Conservation (phyloP, 2,329 filamentous ascomycete genomes). For the Cladosporium sp. region DNA sequence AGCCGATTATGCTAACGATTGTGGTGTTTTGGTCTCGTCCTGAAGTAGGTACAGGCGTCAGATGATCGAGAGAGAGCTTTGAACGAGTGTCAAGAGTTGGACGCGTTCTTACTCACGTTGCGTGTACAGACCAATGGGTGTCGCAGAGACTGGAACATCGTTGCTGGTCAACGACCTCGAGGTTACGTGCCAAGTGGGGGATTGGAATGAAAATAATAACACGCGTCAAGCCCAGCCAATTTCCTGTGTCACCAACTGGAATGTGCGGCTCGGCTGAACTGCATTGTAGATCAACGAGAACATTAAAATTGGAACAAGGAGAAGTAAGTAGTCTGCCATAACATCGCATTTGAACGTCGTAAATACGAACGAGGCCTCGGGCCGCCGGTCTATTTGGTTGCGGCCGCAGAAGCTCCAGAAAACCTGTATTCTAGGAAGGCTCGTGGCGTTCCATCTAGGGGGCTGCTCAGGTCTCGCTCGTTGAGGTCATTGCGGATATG, state of each 20-base stretch:
- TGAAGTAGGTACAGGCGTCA: not conserved
- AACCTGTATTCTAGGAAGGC: not conserved
- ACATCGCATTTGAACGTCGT: constrained; percentile 10
- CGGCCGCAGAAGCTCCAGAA: not conserved
- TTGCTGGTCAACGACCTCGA: constrained; percentile 9
- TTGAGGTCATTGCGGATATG: constrained; percentile 12
- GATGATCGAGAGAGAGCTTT: not conserved
- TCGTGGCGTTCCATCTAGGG: not conserved
- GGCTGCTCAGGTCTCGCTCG: not conserved
- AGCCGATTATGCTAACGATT: not conserved
- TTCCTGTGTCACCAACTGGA: not conserved
- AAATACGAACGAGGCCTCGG: constrained; percentile 5
- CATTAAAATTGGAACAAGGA: not conserved
- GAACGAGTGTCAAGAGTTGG: not conserved
- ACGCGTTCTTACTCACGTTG: not conserved
- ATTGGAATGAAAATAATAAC: constrained; percentile 10
- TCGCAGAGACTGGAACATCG: constrained; percentile 7
- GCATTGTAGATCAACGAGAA: not conserved
- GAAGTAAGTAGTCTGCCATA: not conserved
- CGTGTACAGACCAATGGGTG: not conserved
- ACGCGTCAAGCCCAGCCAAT: constrained; percentile 2
- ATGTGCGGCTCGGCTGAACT: not conserved
- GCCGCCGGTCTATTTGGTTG: not conserved
- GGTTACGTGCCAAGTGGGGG: constrained; percentile 5
- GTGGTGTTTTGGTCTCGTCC: not conserved